A percentile compares a stretch with the other conserved stretches of the same genome.
phyloP scores from a whole-genome alignment of 2,329 filamentous ascomycete species.

The Ambrosiella xylebori region DNA sequence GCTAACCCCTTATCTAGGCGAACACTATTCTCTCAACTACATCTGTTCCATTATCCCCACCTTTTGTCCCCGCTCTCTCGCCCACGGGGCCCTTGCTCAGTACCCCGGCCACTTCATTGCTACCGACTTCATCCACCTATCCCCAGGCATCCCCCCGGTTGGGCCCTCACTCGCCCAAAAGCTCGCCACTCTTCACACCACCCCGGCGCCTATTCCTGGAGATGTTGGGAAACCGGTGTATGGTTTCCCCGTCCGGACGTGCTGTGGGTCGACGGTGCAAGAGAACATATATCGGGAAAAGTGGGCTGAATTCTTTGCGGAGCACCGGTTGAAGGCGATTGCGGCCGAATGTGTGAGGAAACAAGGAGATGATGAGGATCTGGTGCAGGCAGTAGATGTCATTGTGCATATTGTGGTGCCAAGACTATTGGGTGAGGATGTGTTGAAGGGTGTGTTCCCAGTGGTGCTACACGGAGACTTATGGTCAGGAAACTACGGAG shows the following conservation, averaged over 20 bases:
- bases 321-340: slow-evolving; percentile 55
- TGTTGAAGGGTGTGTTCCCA: slow-evolving; percentile 49
- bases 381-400: slow-evolving; percentile 43
- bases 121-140: slow-evolving; percentile 66
- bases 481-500: slow-evolving; percentile 75
- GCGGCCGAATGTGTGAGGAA: slow-evolving; percentile 3
- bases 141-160: slow-evolving; percentile 26
- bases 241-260: slow-evolving; percentile 72
- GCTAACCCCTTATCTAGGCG: slow-evolving; percentile 32
- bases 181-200: slow-evolving; percentile 62
- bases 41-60: slow-evolving; percentile 55
- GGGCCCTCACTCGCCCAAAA: slow-evolving; percentile 52
- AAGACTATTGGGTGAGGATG: slow-evolving; percentile 50
- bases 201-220: slow-evolving; percentile 47
- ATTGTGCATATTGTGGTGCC: slow-evolving; percentile 53
- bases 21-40: slow-evolving; percentile 69
- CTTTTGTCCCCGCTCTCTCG: slow-evolving; percentile 60
- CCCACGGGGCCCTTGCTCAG: slow-evolving; percentile 43
- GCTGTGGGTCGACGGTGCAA: slow-evolving; percentile 71
- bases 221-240: slow-evolving; percentile 41
- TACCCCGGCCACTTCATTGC: slow-evolving; percentile 42
- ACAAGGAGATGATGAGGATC: slow-evolving; percentile 20
- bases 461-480: slow-evolving; percentile 81
- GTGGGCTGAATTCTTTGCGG: slow-evolving; percentile 77
- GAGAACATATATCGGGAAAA: slow-evolving; percentile 54